phyloP scores from a whole-genome alignment of 768 basidiomycete species.

The Grammothele lineata region DNA sequence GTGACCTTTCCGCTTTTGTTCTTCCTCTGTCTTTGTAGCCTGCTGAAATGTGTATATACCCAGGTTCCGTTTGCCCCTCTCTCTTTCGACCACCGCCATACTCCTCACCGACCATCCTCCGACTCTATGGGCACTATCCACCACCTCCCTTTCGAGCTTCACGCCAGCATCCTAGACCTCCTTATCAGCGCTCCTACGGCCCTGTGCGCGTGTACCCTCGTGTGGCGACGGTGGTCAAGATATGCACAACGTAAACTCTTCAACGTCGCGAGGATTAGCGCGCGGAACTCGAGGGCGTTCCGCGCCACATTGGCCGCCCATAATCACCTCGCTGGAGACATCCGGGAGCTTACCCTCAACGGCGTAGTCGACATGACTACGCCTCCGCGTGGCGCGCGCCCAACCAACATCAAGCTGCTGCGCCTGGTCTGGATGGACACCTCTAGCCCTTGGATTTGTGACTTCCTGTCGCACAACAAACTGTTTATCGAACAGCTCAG shows the following conservation, averaged over 20 bases:
- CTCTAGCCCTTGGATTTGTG: neutral
- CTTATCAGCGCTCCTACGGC: slow-evolving; percentile 16
- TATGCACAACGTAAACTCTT: slow-evolving; percentile 18
- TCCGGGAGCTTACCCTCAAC: slow-evolving; percentile 10
- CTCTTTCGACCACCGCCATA: no score
- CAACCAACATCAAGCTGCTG: neutral
- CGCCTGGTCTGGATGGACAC: neutral
- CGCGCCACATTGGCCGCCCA: neutral
- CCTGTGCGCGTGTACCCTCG: slow-evolving; percentile 14
- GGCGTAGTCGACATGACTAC: no score
- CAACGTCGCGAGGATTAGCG: slow-evolving; percentile 3
- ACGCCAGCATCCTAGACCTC: slow-evolving; percentile 19
- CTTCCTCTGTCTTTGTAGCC: no score
- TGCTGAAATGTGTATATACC: no score
- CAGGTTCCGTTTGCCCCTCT: no score
- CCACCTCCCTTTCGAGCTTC: slow-evolving; percentile 20
- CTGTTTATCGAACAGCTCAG: neutral
- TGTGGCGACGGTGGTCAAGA: slow-evolving; percentile 11
- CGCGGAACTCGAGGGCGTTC: neutral
- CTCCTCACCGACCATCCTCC: no score
- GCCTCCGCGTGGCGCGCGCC: neutral
- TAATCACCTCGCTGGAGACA: slow-evolving; percentile 7
- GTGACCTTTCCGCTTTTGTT: no score
- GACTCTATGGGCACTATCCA: no score
- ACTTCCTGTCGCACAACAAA: neutral